These are phyloP conservation scores for Xylaria sp. DNA, from an alignment of 2,329 filamentous ascomycete species.

Conservation along the genomic window DNA sequence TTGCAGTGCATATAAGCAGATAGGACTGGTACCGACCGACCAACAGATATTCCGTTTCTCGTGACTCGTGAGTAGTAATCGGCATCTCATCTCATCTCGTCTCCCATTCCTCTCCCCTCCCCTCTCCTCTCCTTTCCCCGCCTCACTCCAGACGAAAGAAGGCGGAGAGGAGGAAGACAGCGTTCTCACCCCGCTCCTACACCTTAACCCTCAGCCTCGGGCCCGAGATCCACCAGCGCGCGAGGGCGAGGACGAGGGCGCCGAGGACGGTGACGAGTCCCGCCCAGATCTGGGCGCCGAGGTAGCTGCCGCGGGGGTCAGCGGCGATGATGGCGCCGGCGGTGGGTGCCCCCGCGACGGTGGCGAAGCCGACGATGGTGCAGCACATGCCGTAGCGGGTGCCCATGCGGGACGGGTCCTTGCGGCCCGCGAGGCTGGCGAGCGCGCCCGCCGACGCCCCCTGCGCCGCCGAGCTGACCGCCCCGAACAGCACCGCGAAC, in stretches of 20 bases:
- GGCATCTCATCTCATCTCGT: no score
- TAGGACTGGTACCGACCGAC: not conserved
- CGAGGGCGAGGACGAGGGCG: conserved; percentile 14
- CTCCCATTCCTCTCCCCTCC: not conserved
- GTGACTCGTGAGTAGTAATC: no score
- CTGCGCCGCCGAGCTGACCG: conserved; percentile 47
- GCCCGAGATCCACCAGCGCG: conserved; percentile 22
- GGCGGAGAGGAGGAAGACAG: not conserved
- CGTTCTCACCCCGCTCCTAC: no score
- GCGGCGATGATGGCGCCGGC: conserved; percentile 51
- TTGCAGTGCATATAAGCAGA: not conserved
- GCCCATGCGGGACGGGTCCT: conserved; percentile 48
- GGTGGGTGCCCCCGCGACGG: conserved; percentile 48
- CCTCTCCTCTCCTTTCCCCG: not conserved
- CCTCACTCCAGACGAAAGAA: conserved; percentile 7
- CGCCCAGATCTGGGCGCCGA: conserved; percentile 52
- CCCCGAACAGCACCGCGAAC: conserved; percentile 48
- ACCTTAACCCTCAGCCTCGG: conserved; percentile 16
- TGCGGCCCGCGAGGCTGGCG: conserved; percentile 47
- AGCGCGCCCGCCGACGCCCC: conserved; percentile 46
- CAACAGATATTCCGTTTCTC: no score
- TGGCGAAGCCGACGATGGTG: conserved; percentile 45
- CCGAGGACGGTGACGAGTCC: conserved; percentile 39
- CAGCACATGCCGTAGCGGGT: conserved; percentile 51
- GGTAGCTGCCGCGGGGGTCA: conserved; percentile 41